phyloP scores from a whole-genome alignment of 768 basidiomycete genomes.

The Boletus coccyginus region DNA sequence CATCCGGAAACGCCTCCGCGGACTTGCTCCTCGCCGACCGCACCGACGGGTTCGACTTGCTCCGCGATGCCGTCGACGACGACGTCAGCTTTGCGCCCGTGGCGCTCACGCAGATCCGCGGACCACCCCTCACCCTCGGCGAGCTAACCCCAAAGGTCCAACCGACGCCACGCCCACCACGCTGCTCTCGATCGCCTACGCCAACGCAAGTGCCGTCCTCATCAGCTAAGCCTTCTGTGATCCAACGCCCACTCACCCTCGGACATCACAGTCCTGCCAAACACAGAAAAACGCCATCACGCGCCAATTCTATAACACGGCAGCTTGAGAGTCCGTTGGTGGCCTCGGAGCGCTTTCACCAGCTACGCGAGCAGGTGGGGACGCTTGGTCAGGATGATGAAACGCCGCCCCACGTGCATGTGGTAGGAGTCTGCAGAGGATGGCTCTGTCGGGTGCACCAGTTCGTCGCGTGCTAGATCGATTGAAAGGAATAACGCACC shows the following conservation, averaged over 20 bases:
- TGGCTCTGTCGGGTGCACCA: neutral
- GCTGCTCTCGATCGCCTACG: conserved; percentile 12
- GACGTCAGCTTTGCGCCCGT: conserved; percentile 40
- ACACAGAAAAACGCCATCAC: conserved; percentile 4
- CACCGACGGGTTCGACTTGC: conserved; percentile 38
- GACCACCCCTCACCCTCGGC: conserved; percentile 35
- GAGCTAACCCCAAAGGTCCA: conserved; percentile 42
- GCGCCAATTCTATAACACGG: neutral
- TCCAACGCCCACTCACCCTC: conserved; percentile 8
- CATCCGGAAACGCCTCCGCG: conserved; percentile 34
- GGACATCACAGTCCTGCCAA: conserved; percentile 17
- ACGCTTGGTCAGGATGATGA: conserved; percentile 14
- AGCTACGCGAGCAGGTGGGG: conserved; percentile 16
- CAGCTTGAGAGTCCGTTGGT: conserved; percentile 10
- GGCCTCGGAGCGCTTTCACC: conserved; percentile 29
- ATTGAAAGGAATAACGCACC: neutral
- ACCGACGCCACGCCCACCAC: neutral
- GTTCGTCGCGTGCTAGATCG: neutral
- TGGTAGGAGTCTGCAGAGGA: neutral
- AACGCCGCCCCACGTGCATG: conserved; percentile 1
- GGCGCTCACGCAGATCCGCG: conserved; percentile 24
- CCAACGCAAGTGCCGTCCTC: neutral
- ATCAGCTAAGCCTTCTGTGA: conserved; percentile 17
- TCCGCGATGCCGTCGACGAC: conserved; percentile 28
- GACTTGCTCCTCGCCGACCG: conserved; percentile 42